Percentiles rank a stretch among this genome's conserved stretches.
Evolutionary conservation across 345 rosid species (phyloP).

Genomic region (Rhodamnia argentea): DNA sequence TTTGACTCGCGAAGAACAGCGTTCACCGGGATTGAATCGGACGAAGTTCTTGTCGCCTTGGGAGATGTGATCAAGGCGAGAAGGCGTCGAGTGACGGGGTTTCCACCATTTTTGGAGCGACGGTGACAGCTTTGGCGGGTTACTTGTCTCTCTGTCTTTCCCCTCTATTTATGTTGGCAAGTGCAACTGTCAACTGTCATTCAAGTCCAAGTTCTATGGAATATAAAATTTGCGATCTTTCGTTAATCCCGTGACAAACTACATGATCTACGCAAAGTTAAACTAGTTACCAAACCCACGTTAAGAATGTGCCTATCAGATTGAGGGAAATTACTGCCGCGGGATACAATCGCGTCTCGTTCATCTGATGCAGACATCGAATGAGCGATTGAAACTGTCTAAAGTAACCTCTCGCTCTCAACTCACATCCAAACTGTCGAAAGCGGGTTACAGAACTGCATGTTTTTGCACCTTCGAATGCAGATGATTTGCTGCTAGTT

Average conservation of each 20-base stretch:
- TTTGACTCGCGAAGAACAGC: conserved; percentile 37
- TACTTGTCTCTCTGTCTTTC: background rate
- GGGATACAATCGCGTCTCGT: background rate
- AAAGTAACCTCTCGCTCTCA: background rate
- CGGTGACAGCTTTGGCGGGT: conserved; percentile 8
- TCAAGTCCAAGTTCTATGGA: background rate
- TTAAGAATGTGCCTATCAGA: background rate
- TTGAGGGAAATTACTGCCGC: background rate
- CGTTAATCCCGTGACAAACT: background rate
- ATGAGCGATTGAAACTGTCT: background rate
- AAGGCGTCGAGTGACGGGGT: conserved; percentile 10
- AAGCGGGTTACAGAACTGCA: background rate
- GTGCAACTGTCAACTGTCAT: background rate
- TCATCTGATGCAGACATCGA: background rate
- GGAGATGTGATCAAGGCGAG: conserved; percentile 29
- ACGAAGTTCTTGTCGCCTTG: conserved; percentile 15
- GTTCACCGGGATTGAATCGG: background rate
- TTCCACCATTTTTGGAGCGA: conserved; percentile 9
- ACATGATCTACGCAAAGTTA: background rate
- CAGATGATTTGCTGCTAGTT: background rate
- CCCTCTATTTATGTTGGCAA: background rate
- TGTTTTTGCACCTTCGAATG: background rate
- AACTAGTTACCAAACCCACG: background rate
- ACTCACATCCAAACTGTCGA: background rate
- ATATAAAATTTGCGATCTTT: background rate